phyloP scores from a whole-genome alignment of 192 early-diverging fungal species.

The Podila verticillata region DNA sequence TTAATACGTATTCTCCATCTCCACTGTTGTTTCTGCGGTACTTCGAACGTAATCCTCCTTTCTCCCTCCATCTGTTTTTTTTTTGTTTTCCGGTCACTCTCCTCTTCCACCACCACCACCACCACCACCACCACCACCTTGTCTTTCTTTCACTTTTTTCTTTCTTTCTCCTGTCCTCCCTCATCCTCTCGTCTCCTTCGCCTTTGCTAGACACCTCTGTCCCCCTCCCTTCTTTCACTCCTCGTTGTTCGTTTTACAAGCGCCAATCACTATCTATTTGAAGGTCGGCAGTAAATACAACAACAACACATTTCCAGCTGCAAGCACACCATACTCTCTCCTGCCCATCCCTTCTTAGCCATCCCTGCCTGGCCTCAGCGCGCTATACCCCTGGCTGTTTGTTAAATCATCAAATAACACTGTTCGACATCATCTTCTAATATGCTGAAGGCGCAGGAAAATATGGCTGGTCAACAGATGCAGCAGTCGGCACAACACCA shows the following conservation, averaged over 20 bases:
- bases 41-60: background rate
- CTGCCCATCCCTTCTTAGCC: background rate
- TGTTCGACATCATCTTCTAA: background rate
- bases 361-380: background rate
- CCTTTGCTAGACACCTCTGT: background rate
- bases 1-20: no score
- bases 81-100: background rate
- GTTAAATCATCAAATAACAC: no score
- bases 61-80: background rate
- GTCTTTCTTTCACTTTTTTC: background rate
- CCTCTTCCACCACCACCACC: background rate
- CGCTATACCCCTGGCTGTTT: no score
- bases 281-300: no score
- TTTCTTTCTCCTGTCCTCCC: background rate
- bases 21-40: no score
- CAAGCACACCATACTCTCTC: background rate
- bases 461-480: background rate
- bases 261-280: background rate
- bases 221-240: background rate
- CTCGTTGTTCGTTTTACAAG: background rate
- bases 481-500: conserved; percentile 6
- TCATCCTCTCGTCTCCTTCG: background rate
- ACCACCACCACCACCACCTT: background rate
- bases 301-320: background rate
- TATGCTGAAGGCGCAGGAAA: conserved; percentile 18